Base-by-base conservation (phyloP, 805 yeast species). In the Monosporozyma siamensis region DNA sequence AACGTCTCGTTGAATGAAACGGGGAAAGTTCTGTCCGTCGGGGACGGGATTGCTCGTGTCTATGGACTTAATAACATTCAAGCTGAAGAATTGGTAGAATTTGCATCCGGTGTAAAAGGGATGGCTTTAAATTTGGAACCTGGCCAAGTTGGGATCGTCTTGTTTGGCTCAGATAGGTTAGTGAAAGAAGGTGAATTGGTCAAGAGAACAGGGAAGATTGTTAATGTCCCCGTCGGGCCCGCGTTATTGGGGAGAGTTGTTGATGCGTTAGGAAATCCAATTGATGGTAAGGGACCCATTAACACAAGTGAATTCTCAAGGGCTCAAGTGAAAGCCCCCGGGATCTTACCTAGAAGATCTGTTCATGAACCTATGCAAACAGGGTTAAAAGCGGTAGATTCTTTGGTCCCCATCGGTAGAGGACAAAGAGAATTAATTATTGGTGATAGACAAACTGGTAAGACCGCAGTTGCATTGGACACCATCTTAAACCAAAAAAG, bases 41-140 rank as follows among this genome's bases (percentile, higher is more conserved):
- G 98, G 84, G 99, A 92, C 74, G 99, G 99, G 92, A 92, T 92
- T 69, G 99, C 98, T 70, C 94, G 97, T 81, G 95, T 92, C 66
- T 92, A 85, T 76, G 99, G 99, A 76, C 78, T 92, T 65, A 92
- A 89, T 92, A 92, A 92, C 80, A 82, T 88, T 73, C 97, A 90
- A 80, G 98, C 98, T 68, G 98, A 92, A 78, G 99, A 92, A 77
- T 80, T 92, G 71, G 97, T 92, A 65, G 98, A 92, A 77, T 94
- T 92, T 77, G 77, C 96, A 49, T 87, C 98, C 48, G 98, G 99
- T 78, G 97, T 90, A 63, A 87, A 89, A 75, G 99, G 98, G 83
- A 92, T 92, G 99, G 97, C 98, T 66, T 80, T 92, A 69, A 92
- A 92, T 82, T 85, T 92, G 81, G 99, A 92, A 77, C 95, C 97